A percentile compares a stretch with the other conserved stretches of the same genome.
These are phyloP conservation scores for Urtica urens DNA, from an alignment of 306 rosid species.

Conservation along the genomic window DNA sequence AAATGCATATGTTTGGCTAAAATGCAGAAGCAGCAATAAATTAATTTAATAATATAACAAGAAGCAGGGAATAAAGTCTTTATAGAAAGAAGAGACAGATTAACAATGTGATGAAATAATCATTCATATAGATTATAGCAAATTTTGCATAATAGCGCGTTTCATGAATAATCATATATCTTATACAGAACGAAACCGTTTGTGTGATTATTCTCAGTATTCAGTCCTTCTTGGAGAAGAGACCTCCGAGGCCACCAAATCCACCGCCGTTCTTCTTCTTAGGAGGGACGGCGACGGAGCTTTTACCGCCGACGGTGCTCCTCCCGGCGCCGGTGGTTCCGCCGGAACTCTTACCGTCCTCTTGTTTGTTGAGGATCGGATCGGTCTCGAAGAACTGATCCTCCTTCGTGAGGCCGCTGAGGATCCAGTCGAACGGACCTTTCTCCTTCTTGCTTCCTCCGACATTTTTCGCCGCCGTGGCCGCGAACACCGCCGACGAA, in stretches of 20 bases:
- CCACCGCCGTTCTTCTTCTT: constrained; percentile 63
- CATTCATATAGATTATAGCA: too few relatives aligned
- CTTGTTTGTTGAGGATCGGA: constrained; percentile 72
- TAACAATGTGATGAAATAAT: too few relatives aligned
- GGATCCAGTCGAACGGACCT: constrained; percentile 55
- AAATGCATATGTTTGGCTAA: too few relatives aligned
- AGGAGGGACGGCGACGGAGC: constrained; percentile 46
- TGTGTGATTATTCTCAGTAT: too few relatives aligned
- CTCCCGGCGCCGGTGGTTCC: constrained; percentile 13
- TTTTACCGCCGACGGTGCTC: constrained; percentile 23
- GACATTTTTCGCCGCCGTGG: constrained; percentile 48
- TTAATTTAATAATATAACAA: too few relatives aligned
- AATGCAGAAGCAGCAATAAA: too few relatives aligned
- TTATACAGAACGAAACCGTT: too few relatives aligned
- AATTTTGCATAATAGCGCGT: too few relatives aligned
- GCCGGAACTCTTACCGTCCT: constrained; percentile 42
- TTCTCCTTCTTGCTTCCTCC: constrained; percentile 55
- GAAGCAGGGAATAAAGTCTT: too few relatives aligned
- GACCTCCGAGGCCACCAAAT: constrained; percentile 76
- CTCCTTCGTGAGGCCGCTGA: constrained; percentile 61
- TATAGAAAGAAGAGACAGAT: too few relatives aligned
- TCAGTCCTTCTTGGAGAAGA: constrained; percentile 63
- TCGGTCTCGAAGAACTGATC: constrained; percentile 66
- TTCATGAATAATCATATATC: too few relatives aligned
- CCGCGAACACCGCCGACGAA: constrained; percentile 41